Percentiles rank a stretch among this genome's conserved stretches.
Evolutionary conservation across 2,329 filamentous ascomycete species (phyloP).

Genomic region (Trichoderma atroviride): DNA sequence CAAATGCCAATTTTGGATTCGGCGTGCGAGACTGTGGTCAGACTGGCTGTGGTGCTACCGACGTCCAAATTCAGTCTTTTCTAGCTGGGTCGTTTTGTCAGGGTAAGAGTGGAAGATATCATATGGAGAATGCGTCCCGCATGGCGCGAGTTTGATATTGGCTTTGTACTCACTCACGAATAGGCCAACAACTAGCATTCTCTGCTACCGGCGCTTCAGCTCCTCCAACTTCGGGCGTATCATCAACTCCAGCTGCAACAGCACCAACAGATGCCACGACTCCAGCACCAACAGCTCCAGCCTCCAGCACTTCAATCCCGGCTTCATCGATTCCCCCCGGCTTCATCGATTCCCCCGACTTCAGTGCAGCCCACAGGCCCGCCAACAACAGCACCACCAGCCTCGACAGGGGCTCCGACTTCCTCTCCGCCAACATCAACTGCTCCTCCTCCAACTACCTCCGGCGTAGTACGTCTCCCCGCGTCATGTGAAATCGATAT

Average conservation of each 20-base stretch:
- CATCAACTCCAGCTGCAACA: neutral
- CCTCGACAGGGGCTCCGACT: conserved; percentile 6
- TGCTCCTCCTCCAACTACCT: conserved; percentile 18
- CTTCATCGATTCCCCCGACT: conserved; percentile 6
- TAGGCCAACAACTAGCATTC: conserved; percentile 22
- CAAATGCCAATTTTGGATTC: conserved; percentile 31
- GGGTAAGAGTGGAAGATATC: conserved; percentile 20
- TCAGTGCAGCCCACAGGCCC: conserved; percentile 6
- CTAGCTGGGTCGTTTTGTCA: conserved; percentile 33
- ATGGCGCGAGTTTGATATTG: neutral
- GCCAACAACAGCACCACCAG: conserved; percentile 9
- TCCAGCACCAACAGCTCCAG: neutral
- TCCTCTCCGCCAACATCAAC: conserved; percentile 23
- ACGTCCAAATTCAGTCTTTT: conserved; percentile 36
- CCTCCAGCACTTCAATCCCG: neutral
- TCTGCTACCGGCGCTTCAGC: conserved; percentile 4
- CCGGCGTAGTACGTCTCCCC: conserved; percentile 2
- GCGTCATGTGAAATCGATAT: neutral
- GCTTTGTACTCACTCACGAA: neutral
- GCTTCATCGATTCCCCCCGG: conserved; percentile 8
- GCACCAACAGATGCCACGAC: neutral
- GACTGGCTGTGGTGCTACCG: conserved; percentile 36
- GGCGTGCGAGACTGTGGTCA: conserved; percentile 43
- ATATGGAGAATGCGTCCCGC: neutral
- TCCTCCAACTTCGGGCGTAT: conserved; percentile 4